These are phyloP conservation scores for Pestalotiopsis sp. DNA, from an alignment of 2,329 filamentous ascomycete genomes.

Conservation along the genomic window DNA sequence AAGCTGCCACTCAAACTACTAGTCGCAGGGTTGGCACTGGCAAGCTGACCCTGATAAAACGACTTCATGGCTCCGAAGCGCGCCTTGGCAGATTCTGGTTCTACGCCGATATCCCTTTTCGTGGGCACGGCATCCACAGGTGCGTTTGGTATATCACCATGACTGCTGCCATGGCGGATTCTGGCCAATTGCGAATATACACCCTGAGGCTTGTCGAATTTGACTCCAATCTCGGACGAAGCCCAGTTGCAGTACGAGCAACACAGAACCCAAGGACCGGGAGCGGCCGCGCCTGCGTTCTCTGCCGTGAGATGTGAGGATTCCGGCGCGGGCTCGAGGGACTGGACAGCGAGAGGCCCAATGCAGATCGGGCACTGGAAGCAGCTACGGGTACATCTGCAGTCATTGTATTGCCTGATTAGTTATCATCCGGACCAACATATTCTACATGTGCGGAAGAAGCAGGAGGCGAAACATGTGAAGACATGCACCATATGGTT, in stretches of 20 bases:
- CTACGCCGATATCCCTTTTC: constrained; percentile 55
- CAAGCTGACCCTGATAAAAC: constrained; percentile 81
- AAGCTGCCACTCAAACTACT: constrained; percentile 41
- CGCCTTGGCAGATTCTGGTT: constrained; percentile 51
- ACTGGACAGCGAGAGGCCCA: constrained; percentile 73
- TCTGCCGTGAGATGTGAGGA: constrained; percentile 45
- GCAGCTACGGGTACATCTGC: constrained; percentile 87
- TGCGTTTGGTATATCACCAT: constrained; percentile 22
- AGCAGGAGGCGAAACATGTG: not conserved
- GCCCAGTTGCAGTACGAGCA: constrained; percentile 95
- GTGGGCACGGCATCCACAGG: constrained; percentile 28
- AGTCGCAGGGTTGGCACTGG: constrained; percentile 56
- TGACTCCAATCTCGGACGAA: constrained; percentile 83
- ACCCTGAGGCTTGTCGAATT: constrained; percentile 85
- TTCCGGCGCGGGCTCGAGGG: constrained; percentile 60
- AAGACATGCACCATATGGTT: not conserved
- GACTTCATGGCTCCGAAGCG: constrained; percentile 69
- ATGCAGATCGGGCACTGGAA: constrained; percentile 93
- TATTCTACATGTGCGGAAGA: not conserved
- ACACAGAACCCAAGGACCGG: constrained; percentile 70
- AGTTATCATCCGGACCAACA: not conserved
- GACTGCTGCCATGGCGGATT: constrained; percentile 60
- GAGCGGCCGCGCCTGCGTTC: constrained; percentile 32
- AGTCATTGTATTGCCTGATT: not conserved
- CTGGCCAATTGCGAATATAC: constrained; percentile 79